A percentile compares a stretch with the other conserved stretches of the same genome.
These are phyloP conservation scores for Rhipidocladum racemiflorum DNA, from an alignment of 176 grass and related monocot genomes.

Conservation along the genomic window DNA sequence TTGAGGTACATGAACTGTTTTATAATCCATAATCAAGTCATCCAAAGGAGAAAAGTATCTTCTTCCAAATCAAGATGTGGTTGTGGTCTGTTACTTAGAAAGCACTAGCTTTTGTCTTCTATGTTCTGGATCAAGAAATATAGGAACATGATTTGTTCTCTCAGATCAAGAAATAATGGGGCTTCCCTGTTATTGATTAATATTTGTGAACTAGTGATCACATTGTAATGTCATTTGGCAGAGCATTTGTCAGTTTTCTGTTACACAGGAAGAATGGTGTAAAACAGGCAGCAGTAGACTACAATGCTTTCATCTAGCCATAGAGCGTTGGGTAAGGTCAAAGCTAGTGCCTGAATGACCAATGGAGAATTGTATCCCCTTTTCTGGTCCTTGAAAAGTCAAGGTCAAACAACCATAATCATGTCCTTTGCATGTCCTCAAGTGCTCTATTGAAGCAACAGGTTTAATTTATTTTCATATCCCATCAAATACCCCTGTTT, in stretches of 20 bases:
- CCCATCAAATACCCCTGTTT: neutral
- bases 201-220: neutral
- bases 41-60: neutral
- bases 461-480: neutral
- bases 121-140: neutral
- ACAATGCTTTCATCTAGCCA: neutral
- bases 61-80: neutral
- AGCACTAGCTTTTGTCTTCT: neutral
- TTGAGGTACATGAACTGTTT: neutral
- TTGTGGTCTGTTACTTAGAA: neutral
- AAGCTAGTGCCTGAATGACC: neutral
- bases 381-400: neutral
- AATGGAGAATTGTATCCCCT: neutral
- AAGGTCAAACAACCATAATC: constrained; percentile 6
- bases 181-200: neutral
- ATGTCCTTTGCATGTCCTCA: neutral
- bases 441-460: neutral
- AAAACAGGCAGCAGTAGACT: neutral
- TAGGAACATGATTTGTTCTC: neutral
- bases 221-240: neutral
- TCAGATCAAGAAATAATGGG: neutral
- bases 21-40: neutral
- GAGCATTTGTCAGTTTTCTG: neutral
- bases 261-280: neutral
- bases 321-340: neutral